These are phyloP conservation scores for Aspergillus sp. DNA, from an alignment of 2,329 filamentous ascomycete genomes.

Conservation along the genomic window DNA sequence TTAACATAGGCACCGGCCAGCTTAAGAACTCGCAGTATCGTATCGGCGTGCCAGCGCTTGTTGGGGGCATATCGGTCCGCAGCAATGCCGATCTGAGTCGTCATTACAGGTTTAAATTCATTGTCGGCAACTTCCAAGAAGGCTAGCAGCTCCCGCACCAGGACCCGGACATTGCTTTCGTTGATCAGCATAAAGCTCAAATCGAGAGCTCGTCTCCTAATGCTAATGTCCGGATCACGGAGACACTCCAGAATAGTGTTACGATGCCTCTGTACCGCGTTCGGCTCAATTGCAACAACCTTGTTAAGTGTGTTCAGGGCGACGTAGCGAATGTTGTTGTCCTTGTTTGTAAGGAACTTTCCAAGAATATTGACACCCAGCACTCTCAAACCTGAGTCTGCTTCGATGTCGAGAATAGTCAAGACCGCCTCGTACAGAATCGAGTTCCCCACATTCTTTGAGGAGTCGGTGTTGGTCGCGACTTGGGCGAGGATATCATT, in stretches of 20 bases:
- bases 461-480: conserved; percentile 95
- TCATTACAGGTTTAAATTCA: conserved; percentile 99
- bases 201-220: conserved; percentile 89
- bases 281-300: conserved; percentile 95
- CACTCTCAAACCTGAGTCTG: conserved; percentile 89
- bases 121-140: conserved; percentile 97
- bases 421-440: conserved; percentile 97
- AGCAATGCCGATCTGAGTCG: conserved; percentile 93
- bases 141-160: conserved; percentile 88
- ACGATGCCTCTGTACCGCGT: conserved; percentile 92
- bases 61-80: conserved; percentile 95
- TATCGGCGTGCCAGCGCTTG: conserved; percentile 98
- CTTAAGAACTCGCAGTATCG: conserved; percentile 90
- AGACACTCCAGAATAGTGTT: conserved; percentile 98
- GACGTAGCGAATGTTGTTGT: conserved; percentile 99
- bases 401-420: conserved; percentile 97
- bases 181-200: conserved; percentile 98
- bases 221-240: conserved; percentile 96
- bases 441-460: conserved; percentile 97
- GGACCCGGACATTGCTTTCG: conserved; percentile 88
- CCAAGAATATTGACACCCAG: conserved; percentile 97
- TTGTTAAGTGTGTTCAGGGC: conserved; percentile 97
- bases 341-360: conserved; percentile 96
- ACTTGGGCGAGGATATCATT: conserved; percentile 98
- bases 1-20: conserved; percentile 96